phyloP scores from a whole-genome alignment of 345 rosid species.

The Lepidium sativum region DNA sequence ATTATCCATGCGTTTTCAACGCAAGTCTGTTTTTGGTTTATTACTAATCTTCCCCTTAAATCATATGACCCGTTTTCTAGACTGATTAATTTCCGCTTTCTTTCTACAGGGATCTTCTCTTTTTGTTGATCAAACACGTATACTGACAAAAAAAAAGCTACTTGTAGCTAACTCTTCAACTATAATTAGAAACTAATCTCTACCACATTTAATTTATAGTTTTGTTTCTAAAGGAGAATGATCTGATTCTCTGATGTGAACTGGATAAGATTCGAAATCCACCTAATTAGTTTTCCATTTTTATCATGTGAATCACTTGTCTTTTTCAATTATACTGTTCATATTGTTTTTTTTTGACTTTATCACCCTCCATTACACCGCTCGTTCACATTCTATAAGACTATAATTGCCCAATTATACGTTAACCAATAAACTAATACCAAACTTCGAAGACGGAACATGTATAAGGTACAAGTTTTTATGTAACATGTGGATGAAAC shows the following conservation, averaged over 20 bases:
- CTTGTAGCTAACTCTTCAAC: not conserved
- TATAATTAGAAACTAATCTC: not conserved
- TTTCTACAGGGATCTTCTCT: not conserved
- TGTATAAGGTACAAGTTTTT: not conserved
- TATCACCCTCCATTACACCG: not conserved
- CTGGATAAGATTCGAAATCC: not conserved
- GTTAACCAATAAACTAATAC: not conserved
- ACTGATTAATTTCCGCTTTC: too few relatives aligned
- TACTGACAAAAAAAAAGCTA: not conserved
- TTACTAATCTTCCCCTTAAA: too few relatives aligned
- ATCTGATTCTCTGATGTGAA: not conserved
- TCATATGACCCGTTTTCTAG: too few relatives aligned
- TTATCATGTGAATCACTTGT: not conserved
- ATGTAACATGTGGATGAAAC: not conserved
- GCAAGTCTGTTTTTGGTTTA: not conserved
- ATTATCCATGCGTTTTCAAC: not conserved
- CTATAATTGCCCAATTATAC: not conserved
- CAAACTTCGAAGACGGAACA: not conserved
- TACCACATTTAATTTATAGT: not conserved
- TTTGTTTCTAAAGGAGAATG: not conserved
- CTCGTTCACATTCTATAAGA: not conserved
- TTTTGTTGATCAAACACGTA: not conserved
- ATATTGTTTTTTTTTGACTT: constrained; percentile 1
- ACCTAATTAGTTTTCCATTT: not conserved
- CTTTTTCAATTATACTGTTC: not conserved